These are phyloP conservation scores for Pythium coloratum DNA, from an alignment of 352 stramenopile species.

Conservation along the genomic window DNA sequence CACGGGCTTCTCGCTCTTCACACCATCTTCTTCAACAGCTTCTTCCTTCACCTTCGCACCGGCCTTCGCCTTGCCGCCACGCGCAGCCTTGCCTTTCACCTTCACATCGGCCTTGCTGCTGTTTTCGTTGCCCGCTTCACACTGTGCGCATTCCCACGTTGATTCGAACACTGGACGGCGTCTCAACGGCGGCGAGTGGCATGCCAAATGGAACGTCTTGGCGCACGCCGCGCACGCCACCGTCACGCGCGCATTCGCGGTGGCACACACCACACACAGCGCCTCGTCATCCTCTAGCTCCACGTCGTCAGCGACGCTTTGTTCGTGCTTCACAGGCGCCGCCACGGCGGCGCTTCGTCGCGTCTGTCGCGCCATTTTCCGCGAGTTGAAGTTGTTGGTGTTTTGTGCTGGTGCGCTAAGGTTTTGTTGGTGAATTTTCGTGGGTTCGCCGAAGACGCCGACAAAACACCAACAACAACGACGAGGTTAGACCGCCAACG, in stretches of 20 bases:
- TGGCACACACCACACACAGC: constrained; percentile 42
- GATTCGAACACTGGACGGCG: constrained; percentile 40
- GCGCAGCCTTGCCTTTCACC: neutral
- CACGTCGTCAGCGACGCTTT: constrained; percentile 14
- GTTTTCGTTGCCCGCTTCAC: neutral
- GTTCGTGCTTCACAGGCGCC: neutral
- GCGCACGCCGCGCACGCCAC: constrained; percentile 46
- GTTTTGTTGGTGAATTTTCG: neutral
- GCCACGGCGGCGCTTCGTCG: neutral
- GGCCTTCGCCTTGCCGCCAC: neutral
- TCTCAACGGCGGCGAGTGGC: constrained; percentile 49
- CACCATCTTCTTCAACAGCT: neutral
- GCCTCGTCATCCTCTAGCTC: constrained; percentile 17
- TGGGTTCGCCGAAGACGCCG: no score
- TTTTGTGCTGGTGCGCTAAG: neutral
- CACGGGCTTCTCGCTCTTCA: neutral
- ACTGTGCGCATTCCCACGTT: constrained; percentile 40
- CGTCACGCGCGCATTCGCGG: constrained; percentile 42
- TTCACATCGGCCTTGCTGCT: neutral
- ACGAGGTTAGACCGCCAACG: no score
- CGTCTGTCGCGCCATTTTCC: constrained; percentile 2
- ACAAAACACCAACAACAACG: no score
- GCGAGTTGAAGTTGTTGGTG: neutral
- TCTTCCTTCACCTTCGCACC: neutral
- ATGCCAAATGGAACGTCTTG: constrained; percentile 53